These are phyloP conservation scores for Rhizoclosmatium sp. DNA, from an alignment of 192 early-diverging fungal species.

Conservation along the genomic window DNA sequence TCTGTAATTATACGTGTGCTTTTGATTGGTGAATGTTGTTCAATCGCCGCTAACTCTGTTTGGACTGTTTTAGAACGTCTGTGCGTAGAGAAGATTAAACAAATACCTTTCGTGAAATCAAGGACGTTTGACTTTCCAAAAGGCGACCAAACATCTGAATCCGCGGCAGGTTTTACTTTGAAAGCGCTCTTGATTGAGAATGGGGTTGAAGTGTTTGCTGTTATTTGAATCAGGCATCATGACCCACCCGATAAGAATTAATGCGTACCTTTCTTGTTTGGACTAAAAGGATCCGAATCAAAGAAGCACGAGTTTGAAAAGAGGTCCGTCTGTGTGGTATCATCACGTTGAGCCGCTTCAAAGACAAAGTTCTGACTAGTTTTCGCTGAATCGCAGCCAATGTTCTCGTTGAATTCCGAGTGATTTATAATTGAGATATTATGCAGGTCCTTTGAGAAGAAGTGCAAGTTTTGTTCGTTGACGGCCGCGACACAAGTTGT, in stretches of 20 bases:
- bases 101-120: conserved; percentile 6
- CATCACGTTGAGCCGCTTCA: neutral
- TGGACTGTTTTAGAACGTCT: too few species aligned
- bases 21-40: too few species aligned
- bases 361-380: neutral
- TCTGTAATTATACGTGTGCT: too few species aligned
- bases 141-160: neutral
- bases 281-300: neutral
- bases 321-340: neutral
- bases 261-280: neutral
- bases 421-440: neutral
- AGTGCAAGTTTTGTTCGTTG: neutral
- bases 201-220: conserved; percentile 7
- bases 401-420: neutral
- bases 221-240: neutral
- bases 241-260: neutral
- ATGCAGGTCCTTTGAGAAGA: neutral
- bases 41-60: too few species aligned
- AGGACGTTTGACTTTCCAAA: neutral
- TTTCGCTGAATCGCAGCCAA: neutral
- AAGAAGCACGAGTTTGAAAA: neutral
- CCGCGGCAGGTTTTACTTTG: neutral
- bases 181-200: conserved; percentile 18
- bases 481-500: neutral
- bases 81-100: neutral